phyloP scores from a whole-genome alignment of 495 filamentous ascomycete species.

The Annulohypoxylon bovei region DNA sequence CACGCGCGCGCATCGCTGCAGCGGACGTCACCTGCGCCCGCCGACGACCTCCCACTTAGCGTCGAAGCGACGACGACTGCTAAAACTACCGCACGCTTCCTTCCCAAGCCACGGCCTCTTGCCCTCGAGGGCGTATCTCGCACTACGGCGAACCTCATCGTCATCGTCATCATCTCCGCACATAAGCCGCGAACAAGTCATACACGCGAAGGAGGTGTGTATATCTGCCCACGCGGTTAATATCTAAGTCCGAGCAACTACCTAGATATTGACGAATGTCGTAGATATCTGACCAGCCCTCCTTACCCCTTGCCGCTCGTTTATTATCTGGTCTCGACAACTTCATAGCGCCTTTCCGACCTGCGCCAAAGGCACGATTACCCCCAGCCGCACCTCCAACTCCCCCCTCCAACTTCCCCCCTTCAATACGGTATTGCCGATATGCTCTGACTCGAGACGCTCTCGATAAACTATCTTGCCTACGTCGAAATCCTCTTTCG shows the following conservation, averaged over 20 bases:
- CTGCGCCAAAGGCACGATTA: neutral
- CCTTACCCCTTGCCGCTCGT: neutral
- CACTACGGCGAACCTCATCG: neutral
- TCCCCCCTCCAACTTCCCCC: too few relatives aligned
- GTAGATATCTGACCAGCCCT: neutral
- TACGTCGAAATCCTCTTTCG: neutral
- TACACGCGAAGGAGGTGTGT: neutral
- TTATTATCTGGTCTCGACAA: neutral
- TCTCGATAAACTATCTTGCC: conserved; percentile 20
- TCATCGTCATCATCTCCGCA: neutral
- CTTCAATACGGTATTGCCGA: conserved; percentile 11
- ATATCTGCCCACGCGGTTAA: neutral
- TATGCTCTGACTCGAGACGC: conserved; percentile 40
- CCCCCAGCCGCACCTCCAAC: neutral
- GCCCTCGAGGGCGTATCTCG: neutral
- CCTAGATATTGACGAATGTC: neutral
- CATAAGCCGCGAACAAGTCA: neutral
- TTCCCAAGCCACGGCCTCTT: neutral
- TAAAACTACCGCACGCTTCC: neutral
- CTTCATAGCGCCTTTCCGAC: neutral
- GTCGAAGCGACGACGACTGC: neutral
- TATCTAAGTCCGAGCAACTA: neutral
- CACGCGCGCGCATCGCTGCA: conserved; percentile 12
- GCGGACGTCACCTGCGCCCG: conserved; percentile 2
- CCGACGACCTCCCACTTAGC: neutral